Evolutionary conservation across 257 asterid genomes (phyloP).

Genomic region (Petunia secreta): DNA sequence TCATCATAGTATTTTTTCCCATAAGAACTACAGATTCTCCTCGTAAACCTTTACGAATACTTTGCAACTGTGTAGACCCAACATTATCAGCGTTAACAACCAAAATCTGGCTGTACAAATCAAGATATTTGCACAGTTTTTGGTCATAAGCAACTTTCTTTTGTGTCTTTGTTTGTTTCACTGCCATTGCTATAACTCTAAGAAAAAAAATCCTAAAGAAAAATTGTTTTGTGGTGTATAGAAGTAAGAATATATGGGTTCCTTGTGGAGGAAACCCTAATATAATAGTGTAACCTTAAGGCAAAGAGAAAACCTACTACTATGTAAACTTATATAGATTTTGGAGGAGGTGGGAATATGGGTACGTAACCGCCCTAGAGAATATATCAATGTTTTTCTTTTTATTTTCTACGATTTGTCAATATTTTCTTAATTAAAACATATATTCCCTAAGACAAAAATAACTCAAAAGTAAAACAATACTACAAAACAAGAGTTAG

Average conservation of each 20-base stretch:
- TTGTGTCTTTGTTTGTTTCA: conserved; percentile 58
- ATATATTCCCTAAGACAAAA: too few relatives aligned
- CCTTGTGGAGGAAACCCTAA: neutral
- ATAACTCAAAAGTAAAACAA: too few relatives aligned
- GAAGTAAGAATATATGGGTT: neutral
- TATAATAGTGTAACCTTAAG: neutral
- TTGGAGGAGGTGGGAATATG: neutral
- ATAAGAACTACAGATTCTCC: conserved; percentile 84
- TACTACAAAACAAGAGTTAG: too few relatives aligned
- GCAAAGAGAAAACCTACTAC: neutral
- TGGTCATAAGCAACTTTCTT: conserved; percentile 76
- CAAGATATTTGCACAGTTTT: conserved; percentile 78
- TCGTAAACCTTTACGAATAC: conserved; percentile 65
- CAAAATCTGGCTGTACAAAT: conserved; percentile 72
- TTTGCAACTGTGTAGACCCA: conserved; percentile 89
- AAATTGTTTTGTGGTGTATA: too few relatives aligned
- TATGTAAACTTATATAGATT: neutral
- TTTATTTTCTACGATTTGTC: neutral
- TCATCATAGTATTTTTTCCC: conserved; percentile 99
- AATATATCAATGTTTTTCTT: neutral
- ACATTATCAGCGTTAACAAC: conserved; percentile 82
- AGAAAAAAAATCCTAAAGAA: conserved; percentile 36
- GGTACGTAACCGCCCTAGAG: neutral
- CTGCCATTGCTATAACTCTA: conserved; percentile 49
- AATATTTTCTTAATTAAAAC: too few relatives aligned